phyloP scores from a whole-genome alignment of 2,329 filamentous ascomycete genomes.

The Epichloe coenophiala region DNA sequence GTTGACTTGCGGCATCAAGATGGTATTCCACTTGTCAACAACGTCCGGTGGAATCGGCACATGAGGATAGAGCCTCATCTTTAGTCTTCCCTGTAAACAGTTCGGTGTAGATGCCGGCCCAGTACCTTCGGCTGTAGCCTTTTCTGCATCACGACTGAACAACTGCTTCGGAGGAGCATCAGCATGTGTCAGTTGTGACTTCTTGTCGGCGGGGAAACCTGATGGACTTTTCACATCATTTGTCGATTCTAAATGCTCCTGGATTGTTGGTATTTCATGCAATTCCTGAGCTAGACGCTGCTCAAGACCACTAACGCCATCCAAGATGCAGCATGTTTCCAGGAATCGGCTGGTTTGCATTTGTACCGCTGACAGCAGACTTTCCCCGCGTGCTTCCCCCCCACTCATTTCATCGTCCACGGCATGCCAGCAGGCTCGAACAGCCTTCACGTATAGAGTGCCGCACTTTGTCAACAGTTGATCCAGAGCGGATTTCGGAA shows the following conservation, averaged over 20 bases:
- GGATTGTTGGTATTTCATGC: constrained; percentile 11
- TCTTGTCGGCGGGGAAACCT: constrained; percentile 1
- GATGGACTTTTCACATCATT: constrained; percentile 2
- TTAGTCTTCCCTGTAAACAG: constrained; percentile 14
- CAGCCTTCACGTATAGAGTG: constrained; percentile 61
- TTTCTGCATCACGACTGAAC: neutral
- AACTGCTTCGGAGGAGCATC: neutral
- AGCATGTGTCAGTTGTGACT: neutral
- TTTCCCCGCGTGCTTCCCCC: constrained; percentile 27
- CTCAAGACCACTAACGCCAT: constrained; percentile 43
- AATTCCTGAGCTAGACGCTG: constrained; percentile 37
- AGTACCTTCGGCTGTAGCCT: neutral
- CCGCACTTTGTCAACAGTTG: constrained; percentile 56
- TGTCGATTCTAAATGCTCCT: neutral
- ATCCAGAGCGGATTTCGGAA: constrained; percentile 47
- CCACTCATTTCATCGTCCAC: constrained; percentile 47
- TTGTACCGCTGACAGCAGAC: constrained; percentile 40
- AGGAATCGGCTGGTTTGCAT: constrained; percentile 42
- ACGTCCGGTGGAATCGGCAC: constrained; percentile 44
- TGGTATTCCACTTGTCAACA: constrained; percentile 58
- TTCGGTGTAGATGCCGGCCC: neutral
- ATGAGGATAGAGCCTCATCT: constrained; percentile 46
- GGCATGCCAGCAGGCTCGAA: constrained; percentile 58
- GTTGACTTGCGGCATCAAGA: constrained; percentile 61
- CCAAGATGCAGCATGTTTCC: constrained; percentile 46